Evolutionary conservation across 441 rosid species (phyloP), one percentile per base, ranked within the genome.

Genomic region (Brassica balearica): DNA sequence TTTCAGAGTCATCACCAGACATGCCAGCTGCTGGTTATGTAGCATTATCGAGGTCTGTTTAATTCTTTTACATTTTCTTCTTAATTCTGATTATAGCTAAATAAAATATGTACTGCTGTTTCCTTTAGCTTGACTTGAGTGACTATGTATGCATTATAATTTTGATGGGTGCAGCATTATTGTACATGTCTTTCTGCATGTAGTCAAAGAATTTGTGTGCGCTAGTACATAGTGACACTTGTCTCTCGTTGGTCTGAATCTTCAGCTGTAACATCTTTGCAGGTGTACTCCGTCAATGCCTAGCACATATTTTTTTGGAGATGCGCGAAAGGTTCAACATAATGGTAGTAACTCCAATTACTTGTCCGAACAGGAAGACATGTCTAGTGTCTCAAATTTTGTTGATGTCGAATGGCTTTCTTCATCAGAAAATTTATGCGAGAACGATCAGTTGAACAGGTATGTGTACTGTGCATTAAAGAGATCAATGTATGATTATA

Each of bases 211-310:
- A 59, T 34, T 15, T 64, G n/a, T 71, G n/a, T n/a, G 58, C 9
- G 59, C n/a, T 65, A 64, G 59, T 55, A 58, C 62, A 27, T 66
- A 38, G 76, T 61, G 48, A 27, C 12, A 46, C 53, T 20, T 73
- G 27, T 56, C 55, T 38, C 41, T 38, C 3, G 61, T 62, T 68
- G 19, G 78, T 53, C 60, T 25, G 6, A 62, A 68, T 15, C 14
- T 17, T 68, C 59, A 74, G 25, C 72, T 66, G 38, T 36, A 34
- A 55, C 17, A 65, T 55, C 58, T 74, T 53, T 73, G 67, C 69
- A 92, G 99, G 86, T 91, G 85, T 75, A 83, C 88, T 43, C 96
- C 95, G 68, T 86, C 88, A 65, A 84, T 88, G 88, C 91, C 97
- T 73, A 86, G 25, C 43, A 84, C 83, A 77, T 95, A 88, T 81